A percentile compares a stretch with the other conserved stretches of the same genome.
Conservation (phyloP, 2,329 filamentous ascomycete species). For the Penicillium psychrosexuale region DNA sequence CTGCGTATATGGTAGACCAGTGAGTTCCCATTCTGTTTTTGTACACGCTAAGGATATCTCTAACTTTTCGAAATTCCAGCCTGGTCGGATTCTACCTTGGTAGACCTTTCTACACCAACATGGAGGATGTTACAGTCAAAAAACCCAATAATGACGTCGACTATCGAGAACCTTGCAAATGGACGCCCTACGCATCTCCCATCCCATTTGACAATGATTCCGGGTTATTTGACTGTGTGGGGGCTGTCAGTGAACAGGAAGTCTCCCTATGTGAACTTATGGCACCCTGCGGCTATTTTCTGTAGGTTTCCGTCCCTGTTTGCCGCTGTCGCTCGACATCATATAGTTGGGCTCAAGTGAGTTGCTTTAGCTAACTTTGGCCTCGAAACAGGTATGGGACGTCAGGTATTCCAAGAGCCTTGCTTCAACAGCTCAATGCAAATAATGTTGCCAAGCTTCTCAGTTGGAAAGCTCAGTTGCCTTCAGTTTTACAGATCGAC, state of each 20-base stretch:
- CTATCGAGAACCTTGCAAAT: slow-evolving; percentile 10
- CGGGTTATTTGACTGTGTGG: neutral
- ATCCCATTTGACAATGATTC: neutral
- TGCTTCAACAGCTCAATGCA: slow-evolving; percentile 26
- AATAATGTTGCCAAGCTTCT: slow-evolving; percentile 18
- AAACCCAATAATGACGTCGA: slow-evolving; percentile 23
- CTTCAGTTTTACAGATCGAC: slow-evolving; percentile 22
- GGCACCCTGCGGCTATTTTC: slow-evolving; percentile 29
- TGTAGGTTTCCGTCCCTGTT: slow-evolving; percentile 17
- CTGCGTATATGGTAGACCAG: slow-evolving; percentile 33
- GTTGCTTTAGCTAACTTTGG: neutral
- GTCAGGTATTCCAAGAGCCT: slow-evolving; percentile 17
- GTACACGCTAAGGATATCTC: neutral
- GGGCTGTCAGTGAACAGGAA: slow-evolving; percentile 14
- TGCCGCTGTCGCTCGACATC: neutral
- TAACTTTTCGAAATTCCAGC: slow-evolving; percentile 7
- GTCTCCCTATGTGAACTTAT: slow-evolving; percentile 33
- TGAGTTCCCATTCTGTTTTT: neutral
- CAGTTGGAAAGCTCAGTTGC: slow-evolving; percentile 29
- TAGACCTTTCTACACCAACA: slow-evolving; percentile 35
- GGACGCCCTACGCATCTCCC: slow-evolving; percentile 20
- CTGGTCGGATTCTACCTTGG: slow-evolving; percentile 38
- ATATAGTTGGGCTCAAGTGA: no score
- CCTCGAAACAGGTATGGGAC: slow-evolving; percentile 9
- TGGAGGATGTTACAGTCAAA: slow-evolving; percentile 34